Conservation (phyloP, 805 yeast species). For the Clavispora vitiphila region DNA sequence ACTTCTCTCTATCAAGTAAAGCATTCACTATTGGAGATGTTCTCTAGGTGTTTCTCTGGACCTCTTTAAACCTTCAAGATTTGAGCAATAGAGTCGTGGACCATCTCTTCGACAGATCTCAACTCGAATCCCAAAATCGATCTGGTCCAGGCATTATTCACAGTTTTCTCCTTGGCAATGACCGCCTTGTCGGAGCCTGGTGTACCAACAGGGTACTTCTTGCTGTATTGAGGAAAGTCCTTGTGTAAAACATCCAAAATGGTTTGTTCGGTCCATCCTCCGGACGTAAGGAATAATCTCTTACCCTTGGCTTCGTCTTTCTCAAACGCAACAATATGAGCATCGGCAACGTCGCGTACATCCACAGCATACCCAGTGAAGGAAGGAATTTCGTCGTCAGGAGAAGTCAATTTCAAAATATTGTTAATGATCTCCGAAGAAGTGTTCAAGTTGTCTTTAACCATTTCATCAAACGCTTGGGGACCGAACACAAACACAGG, state of each 20-base stretch:
- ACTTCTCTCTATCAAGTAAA: no score
- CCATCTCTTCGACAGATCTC: not conserved
- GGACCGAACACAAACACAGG: conserved; percentile 51
- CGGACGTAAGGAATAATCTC: conserved; percentile 22
- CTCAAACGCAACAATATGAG: conserved; percentile 15
- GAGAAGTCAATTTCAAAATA: conserved; percentile 1
- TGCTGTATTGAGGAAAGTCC: conserved; percentile 20
- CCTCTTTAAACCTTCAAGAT: not conserved
- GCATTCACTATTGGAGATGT: no score
- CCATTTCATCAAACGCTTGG: conserved; percentile 35
- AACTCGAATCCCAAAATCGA: conserved; percentile 1
- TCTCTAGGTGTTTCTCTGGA: no score
- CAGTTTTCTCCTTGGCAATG: not conserved
- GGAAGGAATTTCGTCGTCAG: not conserved
- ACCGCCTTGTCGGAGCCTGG: conserved; percentile 18
- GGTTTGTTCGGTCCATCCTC: conserved; percentile 30
- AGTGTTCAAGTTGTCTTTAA: conserved; percentile 13
- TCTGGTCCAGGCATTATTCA: not conserved
- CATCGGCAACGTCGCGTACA: conserved; percentile 21
- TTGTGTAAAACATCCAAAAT: conserved; percentile 33
- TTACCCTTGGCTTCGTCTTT: conserved; percentile 15
- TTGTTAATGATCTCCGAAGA: conserved; percentile 16
- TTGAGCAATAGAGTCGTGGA: not conserved
- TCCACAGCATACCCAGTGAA: conserved; percentile 8
- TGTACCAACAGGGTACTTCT: conserved; percentile 20